Percentiles rank a stretch among this genome's conserved stretches.
Conservation (phyloP, 306 rosid genomes). For the Rosa chinensis region DNA sequence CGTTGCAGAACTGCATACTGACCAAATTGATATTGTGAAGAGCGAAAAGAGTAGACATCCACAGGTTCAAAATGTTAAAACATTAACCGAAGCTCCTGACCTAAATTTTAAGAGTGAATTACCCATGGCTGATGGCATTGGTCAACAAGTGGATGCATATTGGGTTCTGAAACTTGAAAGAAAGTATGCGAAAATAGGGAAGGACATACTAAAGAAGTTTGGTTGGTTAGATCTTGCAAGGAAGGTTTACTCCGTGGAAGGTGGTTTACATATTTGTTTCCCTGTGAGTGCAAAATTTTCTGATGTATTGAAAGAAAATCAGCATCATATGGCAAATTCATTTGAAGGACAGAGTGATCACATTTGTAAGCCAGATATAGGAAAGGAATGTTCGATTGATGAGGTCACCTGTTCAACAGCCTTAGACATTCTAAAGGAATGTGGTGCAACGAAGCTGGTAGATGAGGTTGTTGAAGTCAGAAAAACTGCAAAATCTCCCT, state of each 20-base stretch:
- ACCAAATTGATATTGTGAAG: slow-evolving; percentile 32
- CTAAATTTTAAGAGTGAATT: slow-evolving; percentile 30
- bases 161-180: slow-evolving; percentile 67
- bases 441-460: slow-evolving; percentile 48
- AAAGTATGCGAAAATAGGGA: slow-evolving; percentile 74
- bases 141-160: slow-evolving; percentile 35
- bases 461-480: slow-evolving; percentile 61
- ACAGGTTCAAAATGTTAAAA: slow-evolving; percentile 28
- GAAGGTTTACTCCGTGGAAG: slow-evolving; percentile 63
- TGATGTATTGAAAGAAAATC: slow-evolving; percentile 38
- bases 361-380: slow-evolving; percentile 31
- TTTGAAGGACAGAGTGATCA: slow-evolving; percentile 38
- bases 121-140: slow-evolving; percentile 28
- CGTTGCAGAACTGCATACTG: slow-evolving; percentile 23
- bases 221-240: slow-evolving; percentile 84
- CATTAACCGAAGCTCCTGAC: slow-evolving; percentile 37
- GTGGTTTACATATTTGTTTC: slow-evolving; percentile 66
- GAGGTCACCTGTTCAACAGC: slow-evolving; percentile 50
- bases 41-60: slow-evolving; percentile 27
- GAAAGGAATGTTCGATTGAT: slow-evolving; percentile 30
- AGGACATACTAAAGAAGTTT: slow-evolving; percentile 83
- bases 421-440: slow-evolving; percentile 55
- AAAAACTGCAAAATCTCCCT: slow-evolving; percentile 66
- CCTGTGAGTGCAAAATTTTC: slow-evolving; percentile 59
- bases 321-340: slow-evolving; percentile 35